Conservation (phyloP, 2,329 filamentous ascomycete genomes). For the Monosporascus cannonballus region DNA sequence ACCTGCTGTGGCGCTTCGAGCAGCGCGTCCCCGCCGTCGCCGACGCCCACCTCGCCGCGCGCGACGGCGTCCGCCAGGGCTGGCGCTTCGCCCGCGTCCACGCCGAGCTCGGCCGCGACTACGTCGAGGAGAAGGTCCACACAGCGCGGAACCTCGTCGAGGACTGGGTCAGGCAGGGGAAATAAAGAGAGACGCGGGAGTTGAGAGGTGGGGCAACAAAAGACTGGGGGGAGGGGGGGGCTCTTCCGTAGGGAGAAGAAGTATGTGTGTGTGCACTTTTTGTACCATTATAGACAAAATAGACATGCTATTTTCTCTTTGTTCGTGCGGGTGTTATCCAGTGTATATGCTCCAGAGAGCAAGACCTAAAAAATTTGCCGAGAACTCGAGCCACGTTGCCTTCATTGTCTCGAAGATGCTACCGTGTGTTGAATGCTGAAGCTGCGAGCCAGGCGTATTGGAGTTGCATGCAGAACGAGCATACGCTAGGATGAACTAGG, state of each 20-base stretch:
- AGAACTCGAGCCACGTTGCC: too few relatives aligned
- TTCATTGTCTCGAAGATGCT: too few relatives aligned
- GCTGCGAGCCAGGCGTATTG: too few relatives aligned
- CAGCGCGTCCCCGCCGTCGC: slow-evolving; percentile 77
- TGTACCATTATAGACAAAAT: slow-evolving; percentile 23
- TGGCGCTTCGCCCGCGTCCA: slow-evolving; percentile 71
- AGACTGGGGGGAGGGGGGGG: not conserved
- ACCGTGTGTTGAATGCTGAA: too few relatives aligned
- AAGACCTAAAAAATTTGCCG: too few relatives aligned
- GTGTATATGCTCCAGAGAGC: too few relatives aligned
- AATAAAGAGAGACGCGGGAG: slow-evolving; percentile 39
- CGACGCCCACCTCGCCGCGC: slow-evolving; percentile 69
- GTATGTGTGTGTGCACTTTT: slow-evolving; percentile 14
- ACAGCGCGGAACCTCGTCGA: slow-evolving; percentile 72
- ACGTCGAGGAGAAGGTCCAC: slow-evolving; percentile 75
- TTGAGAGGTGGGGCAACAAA: not conserved
- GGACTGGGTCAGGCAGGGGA: slow-evolving; percentile 86
- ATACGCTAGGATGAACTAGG: too few relatives aligned
- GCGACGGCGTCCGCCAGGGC: slow-evolving; percentile 62
- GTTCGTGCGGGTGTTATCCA: not conserved
- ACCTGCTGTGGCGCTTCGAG: slow-evolving; percentile 89
- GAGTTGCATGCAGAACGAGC: too few relatives aligned
- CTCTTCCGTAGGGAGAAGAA: not conserved
- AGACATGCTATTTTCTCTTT: slow-evolving; percentile 13
- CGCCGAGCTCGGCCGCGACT: slow-evolving; percentile 60